phyloP scores from a whole-genome alignment of 192 early-diverging fungal genomes.

The Coemansia sp. region DNA sequence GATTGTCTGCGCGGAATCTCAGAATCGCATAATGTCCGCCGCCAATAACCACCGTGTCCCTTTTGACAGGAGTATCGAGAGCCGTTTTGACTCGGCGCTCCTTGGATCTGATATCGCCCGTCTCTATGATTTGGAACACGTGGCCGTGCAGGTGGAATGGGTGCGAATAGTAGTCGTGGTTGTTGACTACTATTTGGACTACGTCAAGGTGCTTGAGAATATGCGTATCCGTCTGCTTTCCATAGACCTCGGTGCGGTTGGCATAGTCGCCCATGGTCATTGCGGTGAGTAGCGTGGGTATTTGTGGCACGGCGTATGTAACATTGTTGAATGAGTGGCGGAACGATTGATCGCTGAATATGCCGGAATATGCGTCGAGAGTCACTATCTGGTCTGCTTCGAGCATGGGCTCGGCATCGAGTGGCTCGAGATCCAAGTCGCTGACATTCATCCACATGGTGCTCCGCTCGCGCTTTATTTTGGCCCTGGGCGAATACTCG shows the following conservation, averaged over 20 bases:
- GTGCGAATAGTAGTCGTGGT: constrained; percentile 73
- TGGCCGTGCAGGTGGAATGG: constrained; percentile 88
- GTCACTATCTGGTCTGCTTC: constrained; percentile 49
- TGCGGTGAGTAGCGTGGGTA: constrained; percentile 64
- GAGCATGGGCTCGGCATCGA: constrained; percentile 44
- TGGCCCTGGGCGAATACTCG: constrained; percentile 47
- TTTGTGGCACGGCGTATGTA: constrained; percentile 59
- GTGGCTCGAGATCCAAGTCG: constrained; percentile 59
- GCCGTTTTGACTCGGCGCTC: constrained; percentile 31
- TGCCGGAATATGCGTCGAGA: constrained; percentile 57
- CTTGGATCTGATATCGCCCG: constrained; percentile 47
- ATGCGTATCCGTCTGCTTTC: constrained; percentile 58
- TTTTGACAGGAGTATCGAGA: constrained; percentile 18
- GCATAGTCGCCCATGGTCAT: constrained; percentile 56
- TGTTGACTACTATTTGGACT: constrained; percentile 68
- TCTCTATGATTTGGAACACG: constrained; percentile 72
- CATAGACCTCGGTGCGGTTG: constrained; percentile 58
- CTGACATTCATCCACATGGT: constrained; percentile 41
- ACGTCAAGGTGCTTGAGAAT: constrained; percentile 64
- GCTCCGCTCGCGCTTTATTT: constrained; percentile 5
- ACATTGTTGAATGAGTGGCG: constrained; percentile 78
- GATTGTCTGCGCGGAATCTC: constrained; percentile 75
- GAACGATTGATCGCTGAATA: constrained; percentile 72
- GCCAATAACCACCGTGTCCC: constrained; percentile 72
- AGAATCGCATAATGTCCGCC: constrained; percentile 63